Evolutionary conservation across 164 flowering plant genomes (phyloP).

Genomic region (Stephania japonica): DNA sequence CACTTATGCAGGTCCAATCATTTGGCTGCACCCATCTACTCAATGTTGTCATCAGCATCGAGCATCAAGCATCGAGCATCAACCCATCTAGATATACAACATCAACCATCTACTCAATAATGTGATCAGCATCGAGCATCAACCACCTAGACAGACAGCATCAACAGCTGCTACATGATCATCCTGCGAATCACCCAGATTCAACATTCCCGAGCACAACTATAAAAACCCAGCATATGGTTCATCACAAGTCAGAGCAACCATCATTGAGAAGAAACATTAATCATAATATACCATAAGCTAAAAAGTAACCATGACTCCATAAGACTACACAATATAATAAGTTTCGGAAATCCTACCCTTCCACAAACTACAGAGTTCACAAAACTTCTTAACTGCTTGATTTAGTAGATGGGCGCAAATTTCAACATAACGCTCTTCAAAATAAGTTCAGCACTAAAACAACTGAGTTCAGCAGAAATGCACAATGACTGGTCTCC

Average conservation of each 20-base stretch:
- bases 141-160: slow-evolving; percentile 20
- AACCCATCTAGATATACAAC: slow-evolving; percentile 22
- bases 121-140: slow-evolving; percentile 30
- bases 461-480: neutral
- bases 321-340: neutral
- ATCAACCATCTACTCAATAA: slow-evolving; percentile 1
- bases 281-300: neutral
- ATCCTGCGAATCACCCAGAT: slow-evolving; percentile 21
- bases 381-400: no score
- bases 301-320: neutral
- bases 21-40: neutral
- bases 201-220: slow-evolving; percentile 30
- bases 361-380: neutral
- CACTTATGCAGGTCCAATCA: neutral
- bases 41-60: slow-evolving; percentile 27
- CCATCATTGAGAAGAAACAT: neutral
- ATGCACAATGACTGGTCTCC: slow-evolving; percentile 1
- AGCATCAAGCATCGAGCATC: slow-evolving; percentile 25
- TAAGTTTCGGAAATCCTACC: neutral
- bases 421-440: no score
- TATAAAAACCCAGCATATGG: slow-evolving; percentile 39
- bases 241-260: slow-evolving; percentile 25
- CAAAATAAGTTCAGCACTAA: no score
- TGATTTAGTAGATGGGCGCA: no score
- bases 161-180: slow-evolving; percentile 32